Evolutionary conservation across 257 asterid genomes (phyloP), one percentile per base, ranked within the genome.

Genomic region (Buddleja alternifolia): DNA sequence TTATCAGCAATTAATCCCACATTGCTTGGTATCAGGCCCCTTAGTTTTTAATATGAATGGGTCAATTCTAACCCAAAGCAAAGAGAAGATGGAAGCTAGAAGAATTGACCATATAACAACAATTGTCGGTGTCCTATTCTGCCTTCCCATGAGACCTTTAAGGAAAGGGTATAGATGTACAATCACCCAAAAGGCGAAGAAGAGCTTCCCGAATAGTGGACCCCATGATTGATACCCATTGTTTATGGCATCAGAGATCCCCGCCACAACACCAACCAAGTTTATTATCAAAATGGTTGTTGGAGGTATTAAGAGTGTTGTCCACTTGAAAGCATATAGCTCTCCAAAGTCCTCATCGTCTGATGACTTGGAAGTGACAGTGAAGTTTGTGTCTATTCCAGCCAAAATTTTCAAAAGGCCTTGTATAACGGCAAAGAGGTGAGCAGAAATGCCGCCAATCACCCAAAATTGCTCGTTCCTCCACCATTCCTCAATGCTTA

Each of bases 401-500:
- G 96, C 98, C 67, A 92, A 69, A 58, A 92, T 59, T 73, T 92
- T 92, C 14, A 89, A 81, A 64, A 89, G 81, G 14, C 97, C 98
- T 67, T 92, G 97, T 39, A 92, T 69, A 1, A 92, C 96, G 0
- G 97, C 98, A 61, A 92, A 92, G 46, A 92, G 94, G 23, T 92
- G 98, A 29, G 97, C 96, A 1, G 98, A 92, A 0, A 92, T 75
- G 7, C 96, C 98, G 14, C 98, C 98, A n/a, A 89, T 89, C 12
- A 92, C 98, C 98, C 98, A 92, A 73, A 92, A 92, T 54, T 92
- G 98, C 75, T 92, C 98, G 41, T 92, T 92, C 78, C 98, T 84
- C 98, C 98, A 87, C 98, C 98, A 92, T 73, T 89, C 98, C 83
- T 92, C 98, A 15, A 92, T 87, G 89, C 96, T 85, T 15, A 89